Evolutionary conservation across 2,329 filamentous ascomycete species (phyloP).

Genomic region (Trichophaea hybrida): DNA sequence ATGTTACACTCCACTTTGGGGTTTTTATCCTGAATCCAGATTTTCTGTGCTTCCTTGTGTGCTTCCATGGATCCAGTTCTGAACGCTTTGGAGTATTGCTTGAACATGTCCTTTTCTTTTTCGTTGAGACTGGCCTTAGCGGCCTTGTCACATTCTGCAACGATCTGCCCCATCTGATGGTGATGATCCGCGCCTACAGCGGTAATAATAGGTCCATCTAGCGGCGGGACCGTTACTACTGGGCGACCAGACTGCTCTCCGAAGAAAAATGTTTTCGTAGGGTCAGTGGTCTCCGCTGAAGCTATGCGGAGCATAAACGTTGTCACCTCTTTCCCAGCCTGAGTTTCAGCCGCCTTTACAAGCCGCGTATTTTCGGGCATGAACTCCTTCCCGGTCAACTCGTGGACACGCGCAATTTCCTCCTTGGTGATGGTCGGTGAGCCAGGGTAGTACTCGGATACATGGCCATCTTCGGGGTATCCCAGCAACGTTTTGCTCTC

Average conservation of each 20-base stretch:
- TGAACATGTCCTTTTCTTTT: slow-evolving; percentile 57
- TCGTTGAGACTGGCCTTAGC: slow-evolving; percentile 57
- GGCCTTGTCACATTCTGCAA: slow-evolving; percentile 53
- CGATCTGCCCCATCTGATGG: slow-evolving; percentile 55
- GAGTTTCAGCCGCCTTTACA: slow-evolving; percentile 37
- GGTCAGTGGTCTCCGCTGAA: slow-evolving; percentile 4
- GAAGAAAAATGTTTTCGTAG: slow-evolving; percentile 30
- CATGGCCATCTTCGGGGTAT: slow-evolving; percentile 57
- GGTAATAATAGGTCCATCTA: slow-evolving; percentile 1
- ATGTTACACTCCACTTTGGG: slow-evolving; percentile 68
- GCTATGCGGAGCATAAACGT: slow-evolving; percentile 21
- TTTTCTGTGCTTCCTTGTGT: slow-evolving; percentile 66
- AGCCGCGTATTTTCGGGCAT: slow-evolving; percentile 67
- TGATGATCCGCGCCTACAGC: slow-evolving; percentile 55
- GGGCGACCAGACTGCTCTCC: slow-evolving; percentile 26
- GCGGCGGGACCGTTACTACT: slow-evolving; percentile 7
- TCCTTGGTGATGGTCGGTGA: slow-evolving; percentile 58
- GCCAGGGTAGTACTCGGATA: slow-evolving; percentile 71
- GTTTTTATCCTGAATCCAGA: slow-evolving; percentile 71
- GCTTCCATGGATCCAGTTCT: slow-evolving; percentile 57
- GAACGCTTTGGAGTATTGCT: slow-evolving; percentile 62
- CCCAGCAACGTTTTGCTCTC: slow-evolving; percentile 56
- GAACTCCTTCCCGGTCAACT: slow-evolving; percentile 56
- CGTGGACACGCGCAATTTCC: slow-evolving; percentile 59
- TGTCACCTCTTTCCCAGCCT: slow-evolving; percentile 9